These are phyloP conservation scores for Bipolaris gigantea DNA, from an alignment of 2,329 filamentous ascomycete genomes.

Conservation along the genomic window DNA sequence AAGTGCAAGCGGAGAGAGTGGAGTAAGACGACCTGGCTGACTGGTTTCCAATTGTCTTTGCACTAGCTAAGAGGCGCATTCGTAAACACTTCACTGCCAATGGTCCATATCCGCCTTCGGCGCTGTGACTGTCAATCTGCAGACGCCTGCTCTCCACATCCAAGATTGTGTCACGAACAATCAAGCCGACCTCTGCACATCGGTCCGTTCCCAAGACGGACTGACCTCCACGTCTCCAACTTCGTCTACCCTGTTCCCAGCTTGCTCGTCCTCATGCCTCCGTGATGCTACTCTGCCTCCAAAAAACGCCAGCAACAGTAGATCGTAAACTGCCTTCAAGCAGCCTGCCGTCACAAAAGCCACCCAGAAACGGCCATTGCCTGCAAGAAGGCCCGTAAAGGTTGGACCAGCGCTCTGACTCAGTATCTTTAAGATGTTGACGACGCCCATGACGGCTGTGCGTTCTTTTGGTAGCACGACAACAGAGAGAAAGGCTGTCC, in stretches of 20 bases:
- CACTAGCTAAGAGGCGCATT: background rate
- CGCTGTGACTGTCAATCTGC: background rate
- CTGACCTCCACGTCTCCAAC: background rate
- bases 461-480: slow-evolving; percentile 41
- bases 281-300: slow-evolving; percentile 28
- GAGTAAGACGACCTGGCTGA: background rate
- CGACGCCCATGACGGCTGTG: slow-evolving; percentile 46
- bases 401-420: slow-evolving; percentile 40
- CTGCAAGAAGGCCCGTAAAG: slow-evolving; percentile 43
- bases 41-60: background rate
- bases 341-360: slow-evolving; percentile 45
- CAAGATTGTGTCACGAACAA: background rate
- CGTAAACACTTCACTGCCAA: background rate
- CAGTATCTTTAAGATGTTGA: slow-evolving; percentile 45
- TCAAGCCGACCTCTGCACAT: slow-evolving; percentile 1
- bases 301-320: slow-evolving; percentile 42
- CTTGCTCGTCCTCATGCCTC: slow-evolving; percentile 8
- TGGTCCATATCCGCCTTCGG: background rate
- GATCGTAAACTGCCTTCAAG: slow-evolving; percentile 42
- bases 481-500: slow-evolving; percentile 40
- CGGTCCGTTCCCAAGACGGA: background rate
- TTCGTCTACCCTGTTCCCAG: background rate
- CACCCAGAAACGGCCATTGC: slow-evolving; percentile 40
- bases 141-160: background rate
- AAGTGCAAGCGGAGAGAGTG: background rate